Base-by-base conservation (phyloP, 1,284 basidiomycete species). In the Veloboletus limbatus region DNA sequence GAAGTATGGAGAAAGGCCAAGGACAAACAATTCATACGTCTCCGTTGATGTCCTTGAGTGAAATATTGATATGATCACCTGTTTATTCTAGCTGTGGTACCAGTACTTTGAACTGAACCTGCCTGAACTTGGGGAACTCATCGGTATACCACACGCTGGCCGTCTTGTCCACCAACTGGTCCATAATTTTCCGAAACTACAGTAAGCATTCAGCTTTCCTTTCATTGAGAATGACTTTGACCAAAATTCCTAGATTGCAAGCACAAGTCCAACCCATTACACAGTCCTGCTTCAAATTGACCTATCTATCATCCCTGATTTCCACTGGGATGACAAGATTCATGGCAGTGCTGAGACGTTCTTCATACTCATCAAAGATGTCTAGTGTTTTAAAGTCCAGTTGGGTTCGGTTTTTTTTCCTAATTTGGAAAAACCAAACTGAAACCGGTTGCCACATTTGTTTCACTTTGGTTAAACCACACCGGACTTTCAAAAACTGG, bases 181-280 rank as follows among this genome's bases (percentile, higher is more conserved):
- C 0, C 93, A 98, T 61, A 92, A 81, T 59, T 99, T 99, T 82
- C 96, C 97, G 0, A 94, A 95, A 63, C 76, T 97, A 34, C 90
- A 94, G 81, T 90, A 66, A 28, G 86, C 77, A 8, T 14, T 46
- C 49, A 34, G 45, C 43, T 46, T 8, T 27, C 21, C 13, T 27
- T 18, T 1, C 22, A 4, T 10, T 1, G 17, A 11, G 14, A 9
- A 16, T 8, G 38, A 24, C 18, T 35, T 10, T 38, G 6, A 53
- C 37, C 14, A 9, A 44, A 16, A 5, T 45, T 40, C 44, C 7
- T 55, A 88, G 85, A 60, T 72, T 97, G 16, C 88, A 94, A 67
- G 94, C 95, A 1, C 91, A 96, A 62, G 94, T 97, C 1, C 89
- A 96, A 55, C 95, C 93, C 0, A 92, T 97, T 57, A 97, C 93